Evolutionary conservation across 495 filamentous ascomycete genomes (phyloP), one percentile per base, ranked within the genome.

Genomic region (Opeltia flavorubescens): DNA sequence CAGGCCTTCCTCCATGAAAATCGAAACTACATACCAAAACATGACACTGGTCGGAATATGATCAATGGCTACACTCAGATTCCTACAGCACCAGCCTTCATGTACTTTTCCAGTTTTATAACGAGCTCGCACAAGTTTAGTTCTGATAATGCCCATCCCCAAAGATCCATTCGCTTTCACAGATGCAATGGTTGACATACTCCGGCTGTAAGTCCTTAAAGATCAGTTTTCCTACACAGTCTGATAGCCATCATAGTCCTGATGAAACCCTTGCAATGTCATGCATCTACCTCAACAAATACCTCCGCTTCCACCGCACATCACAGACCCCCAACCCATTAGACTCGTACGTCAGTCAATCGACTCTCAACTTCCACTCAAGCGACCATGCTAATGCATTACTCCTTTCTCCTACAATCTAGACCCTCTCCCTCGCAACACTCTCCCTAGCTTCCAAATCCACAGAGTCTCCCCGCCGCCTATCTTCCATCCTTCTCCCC

Each of bases 271-370:
- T 69, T 15, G 56, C 65, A 20, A 69, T 65, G 66, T 53, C 63
- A 28, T 69, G 64, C 43, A 55, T 66, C 44, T 69, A 69, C 49
- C 51, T 65, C n/a, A 58, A 69, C 50, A 62, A 59, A 54, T 69
- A 68, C 53, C 50, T 47, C 27, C 53, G 54, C 24, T 56, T 55
- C 18, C 43, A 56, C 15, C 44, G 24, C 25, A 39, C 49, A 25
- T 47, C 52, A 8, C 4, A 7, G 17, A 34, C 44, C n/a, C 20
- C 27, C 12, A 44, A 50, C 41, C 43, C 39, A 27, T 44, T 56
- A 25, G 55, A 55, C 39, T 20, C 44, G 48, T 57, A 57, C 41
- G 55, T 57, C 52, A n/a, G 52, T 57, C 48, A n/a, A n/a, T n/a
- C n/a, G n/a, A 52, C 35, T 43, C 55, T 30, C n/a, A 17, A 11